Base-by-base conservation (phyloP, 2,329 filamentous ascomycete genomes). In the Monosporascus sp. region DNA sequence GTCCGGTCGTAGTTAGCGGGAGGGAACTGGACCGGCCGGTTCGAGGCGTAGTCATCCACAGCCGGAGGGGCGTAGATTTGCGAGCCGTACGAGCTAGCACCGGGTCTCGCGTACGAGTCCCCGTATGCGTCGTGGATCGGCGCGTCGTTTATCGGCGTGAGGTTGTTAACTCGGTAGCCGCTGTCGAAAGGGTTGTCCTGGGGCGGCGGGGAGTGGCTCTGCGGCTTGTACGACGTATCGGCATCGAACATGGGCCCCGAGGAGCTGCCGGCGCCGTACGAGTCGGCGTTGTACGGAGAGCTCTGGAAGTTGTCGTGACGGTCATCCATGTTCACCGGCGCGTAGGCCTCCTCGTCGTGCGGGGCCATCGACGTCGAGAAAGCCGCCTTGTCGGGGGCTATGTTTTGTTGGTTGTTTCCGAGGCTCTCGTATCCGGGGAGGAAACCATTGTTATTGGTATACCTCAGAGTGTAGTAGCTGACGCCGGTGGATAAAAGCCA, bases 321-420 rank as follows among this genome's bases (percentile, higher is more conserved):
- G 61, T 83, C 78, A 53, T 81, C 74, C 70, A 76, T 74, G 67
- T 84, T 77, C 56, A 86, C 77, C 15, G 80, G 81, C 49, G 83
- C 80, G 63, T 87, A 87, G 44, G 80, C 78, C 63, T 86, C 84
- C 58, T 87, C 84, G 61, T 84, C 82, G 63, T 84, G 80, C n/a
- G 82, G 81, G 15, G 81, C 81, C 69, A 84, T 85, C 53, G 43
- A 46, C 4, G 43, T 46, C 43, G 82, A 85, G 71, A 87, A 87
- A 55, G 84, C 84, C 28, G 84, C 83, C 73, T 86, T 86, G 68
- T 87, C 84, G 0, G 84, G 84, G 65, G 87, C 84, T 60, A 86
- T 86, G 71, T 81, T 80, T 60, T 74, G 70, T 43, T 40, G 35
- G 55, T 55, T 60, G 58, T 68, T 69, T 55, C 66, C 66, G 49